Evolutionary conservation across 2,329 filamentous ascomycete species (phyloP).

Genomic region (Aspergillus sp.): DNA sequence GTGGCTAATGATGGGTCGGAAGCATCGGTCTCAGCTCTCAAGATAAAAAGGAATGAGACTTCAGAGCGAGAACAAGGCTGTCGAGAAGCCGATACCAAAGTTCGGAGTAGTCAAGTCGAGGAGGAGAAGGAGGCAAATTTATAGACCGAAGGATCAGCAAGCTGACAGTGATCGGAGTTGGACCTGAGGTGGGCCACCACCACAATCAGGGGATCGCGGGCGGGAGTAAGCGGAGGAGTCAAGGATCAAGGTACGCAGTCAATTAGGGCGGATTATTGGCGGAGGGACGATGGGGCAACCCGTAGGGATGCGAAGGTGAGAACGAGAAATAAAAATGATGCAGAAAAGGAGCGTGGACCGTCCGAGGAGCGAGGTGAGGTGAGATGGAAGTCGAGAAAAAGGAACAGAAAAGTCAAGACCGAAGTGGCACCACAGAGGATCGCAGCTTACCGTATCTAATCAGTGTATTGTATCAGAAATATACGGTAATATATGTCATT

Average conservation of each 20-base stretch:
- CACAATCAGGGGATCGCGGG: conserved; percentile 23
- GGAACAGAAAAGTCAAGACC: conserved; percentile 19
- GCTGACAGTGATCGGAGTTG: conserved; percentile 12
- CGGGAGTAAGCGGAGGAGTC: conserved; percentile 12
- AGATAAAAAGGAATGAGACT: neutral
- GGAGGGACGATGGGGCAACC: conserved; percentile 2
- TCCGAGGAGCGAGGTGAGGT: conserved; percentile 6
- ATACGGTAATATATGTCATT: neutral
- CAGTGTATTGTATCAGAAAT: neutral
- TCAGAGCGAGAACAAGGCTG: neutral
- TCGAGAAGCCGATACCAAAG: neutral
- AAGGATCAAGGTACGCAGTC: neutral
- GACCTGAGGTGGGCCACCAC: conserved; percentile 20
- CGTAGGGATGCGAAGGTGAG: neutral
- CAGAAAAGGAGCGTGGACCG: conserved; percentile 13
- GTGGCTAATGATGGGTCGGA: conserved; percentile 4
- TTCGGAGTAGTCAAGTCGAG: neutral
- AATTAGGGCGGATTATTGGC: conserved; percentile 12
- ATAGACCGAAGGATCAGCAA: conserved; percentile 10
- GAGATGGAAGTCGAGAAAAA: conserved; percentile 1
- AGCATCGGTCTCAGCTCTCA: conserved; percentile 14
- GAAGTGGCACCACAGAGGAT: conserved; percentile 22
- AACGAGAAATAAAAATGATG: conserved; percentile 7
- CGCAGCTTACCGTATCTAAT: conserved; percentile 10
- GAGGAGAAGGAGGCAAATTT: conserved; percentile 10